A percentile compares a stretch with the other conserved stretches of the same genome.
phyloP scores from a whole-genome alignment of 768 basidiomycete species.

The Rhizopogon roseolus region DNA sequence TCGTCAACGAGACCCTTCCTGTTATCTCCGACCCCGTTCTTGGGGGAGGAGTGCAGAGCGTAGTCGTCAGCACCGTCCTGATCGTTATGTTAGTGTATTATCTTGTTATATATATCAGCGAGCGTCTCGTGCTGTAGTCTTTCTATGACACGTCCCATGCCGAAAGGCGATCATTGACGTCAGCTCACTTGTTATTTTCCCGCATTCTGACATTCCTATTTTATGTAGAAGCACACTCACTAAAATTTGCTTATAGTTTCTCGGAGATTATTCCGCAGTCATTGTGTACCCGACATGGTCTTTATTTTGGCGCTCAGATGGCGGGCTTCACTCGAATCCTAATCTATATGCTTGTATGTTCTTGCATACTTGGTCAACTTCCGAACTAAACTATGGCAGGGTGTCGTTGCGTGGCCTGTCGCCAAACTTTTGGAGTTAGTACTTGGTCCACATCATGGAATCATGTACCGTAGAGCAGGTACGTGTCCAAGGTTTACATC shows the following conservation, averaged over 20 bases:
- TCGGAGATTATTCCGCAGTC: constrained; percentile 92
- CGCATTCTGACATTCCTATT: not conserved
- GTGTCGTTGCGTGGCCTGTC: constrained; percentile 77
- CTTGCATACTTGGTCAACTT: not conserved
- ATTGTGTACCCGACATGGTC: constrained; percentile 86
- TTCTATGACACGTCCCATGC: not conserved
- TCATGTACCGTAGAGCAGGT: constrained; percentile 80
- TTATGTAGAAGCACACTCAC: not conserved
- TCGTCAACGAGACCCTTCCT: constrained; percentile 84
- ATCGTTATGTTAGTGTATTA: constrained; percentile 73
- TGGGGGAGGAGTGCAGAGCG: constrained; percentile 73
- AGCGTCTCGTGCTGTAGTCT: too few species aligned
- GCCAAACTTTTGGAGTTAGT: constrained; percentile 76
- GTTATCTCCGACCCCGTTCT: constrained; percentile 77
- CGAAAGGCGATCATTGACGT: not conserved
- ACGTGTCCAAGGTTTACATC: not conserved
- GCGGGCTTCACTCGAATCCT: constrained; percentile 62
- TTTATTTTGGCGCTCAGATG: constrained; percentile 87
- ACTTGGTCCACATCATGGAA: constrained; percentile 83
- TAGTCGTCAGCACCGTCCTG: constrained; percentile 77
- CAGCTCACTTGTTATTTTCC: not conserved
- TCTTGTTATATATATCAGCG: not conserved
- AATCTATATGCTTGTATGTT: constrained; percentile 64
- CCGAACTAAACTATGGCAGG: constrained; percentile 33
- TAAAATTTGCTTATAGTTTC: constrained; percentile 48